Conservation (phyloP, 148 eudicot genomes). For the Silene latifolia region DNA sequence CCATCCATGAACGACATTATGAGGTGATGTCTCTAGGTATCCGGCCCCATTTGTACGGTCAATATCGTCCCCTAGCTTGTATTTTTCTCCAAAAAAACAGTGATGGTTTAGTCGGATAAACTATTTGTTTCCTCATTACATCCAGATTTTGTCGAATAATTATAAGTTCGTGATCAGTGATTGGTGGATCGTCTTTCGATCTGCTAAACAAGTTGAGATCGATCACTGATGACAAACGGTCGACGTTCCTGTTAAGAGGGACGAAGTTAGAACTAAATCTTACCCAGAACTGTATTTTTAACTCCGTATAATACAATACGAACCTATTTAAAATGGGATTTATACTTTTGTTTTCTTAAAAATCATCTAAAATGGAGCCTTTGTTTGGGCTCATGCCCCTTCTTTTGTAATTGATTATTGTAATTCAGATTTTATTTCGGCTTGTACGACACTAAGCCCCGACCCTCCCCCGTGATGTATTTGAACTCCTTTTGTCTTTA, state of each 20-base stretch:
- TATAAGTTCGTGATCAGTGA: neutral
- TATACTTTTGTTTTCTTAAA: no score
- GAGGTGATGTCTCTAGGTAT: neutral
- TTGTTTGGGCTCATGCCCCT: no score
- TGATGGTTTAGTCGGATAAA: neutral
- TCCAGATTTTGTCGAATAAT: neutral
- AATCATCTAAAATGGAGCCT: no score
- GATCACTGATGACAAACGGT: neutral
- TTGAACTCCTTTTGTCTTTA: no score
- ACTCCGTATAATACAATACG: no score
- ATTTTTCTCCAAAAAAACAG: neutral
- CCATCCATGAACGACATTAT: conserved; percentile 12
- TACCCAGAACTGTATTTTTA: no score
- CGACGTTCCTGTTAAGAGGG: neutral
- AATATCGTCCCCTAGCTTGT: neutral
- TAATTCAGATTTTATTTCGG: no score
- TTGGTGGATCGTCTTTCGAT: neutral
- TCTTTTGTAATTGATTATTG: no score
- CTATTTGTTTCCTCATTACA: conserved; percentile 8
- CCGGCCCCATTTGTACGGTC: neutral
- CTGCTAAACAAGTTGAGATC: neutral
- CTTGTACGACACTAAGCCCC: no score
- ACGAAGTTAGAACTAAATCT: neutral
- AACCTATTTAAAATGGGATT: no score
- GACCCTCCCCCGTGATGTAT: no score